Evolutionary conservation across 495 filamentous ascomycete genomes (phyloP), one percentile per base, ranked within the genome.

Genomic region (Neurospora tetrasperma): DNA sequence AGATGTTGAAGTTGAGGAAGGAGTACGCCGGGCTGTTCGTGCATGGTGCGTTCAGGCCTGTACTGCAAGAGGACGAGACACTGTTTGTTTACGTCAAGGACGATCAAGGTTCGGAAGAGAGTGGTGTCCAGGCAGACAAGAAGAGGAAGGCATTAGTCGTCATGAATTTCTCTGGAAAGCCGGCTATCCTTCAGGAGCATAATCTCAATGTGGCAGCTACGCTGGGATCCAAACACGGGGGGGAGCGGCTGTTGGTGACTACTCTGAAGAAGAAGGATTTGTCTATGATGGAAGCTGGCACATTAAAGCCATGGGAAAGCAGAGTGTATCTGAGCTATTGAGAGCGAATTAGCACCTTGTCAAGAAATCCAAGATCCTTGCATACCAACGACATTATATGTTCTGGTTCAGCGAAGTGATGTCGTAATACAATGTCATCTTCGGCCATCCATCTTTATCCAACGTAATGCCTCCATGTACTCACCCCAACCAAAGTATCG

Each of bases 11-110:
- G 12, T 69, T 84, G n/a, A 80, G 88, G 7, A 87, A 86, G 75
- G 74, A 86, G 69, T 77, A 86, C 72, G 81, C 83, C 2, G 86
- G 89, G 46, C 75, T 88, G 14, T 89, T 91, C 69, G 86, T 91
- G 1, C 89, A 91, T 76, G 90, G 90, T 0, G 76, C 84, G 70
- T 93, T 88, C 74, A 85, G 72, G 72, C 75, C 76, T 7, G 31
- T 83, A 8, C 69, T 69, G 0, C 72, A 74, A 0, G 76, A 81
- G 0, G 73, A 82, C 12, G 75, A 76, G 59, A 27, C n/a, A 9
- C 39, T 74, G 0, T 76, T 76, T 46, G 69, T 54, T 23, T 76
- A 73, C 18, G 62, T 74, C 68, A 76, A 76, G 43, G 73, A 76
- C 31, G 44, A 69, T 0, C 42, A 35, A 12, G 70, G 5, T 0